A percentile compares a stretch with the other conserved stretches of the same genome.
Conservation (phyloP, 2,329 filamentous ascomycete species). For the Colletotrichum phormii region DNA sequence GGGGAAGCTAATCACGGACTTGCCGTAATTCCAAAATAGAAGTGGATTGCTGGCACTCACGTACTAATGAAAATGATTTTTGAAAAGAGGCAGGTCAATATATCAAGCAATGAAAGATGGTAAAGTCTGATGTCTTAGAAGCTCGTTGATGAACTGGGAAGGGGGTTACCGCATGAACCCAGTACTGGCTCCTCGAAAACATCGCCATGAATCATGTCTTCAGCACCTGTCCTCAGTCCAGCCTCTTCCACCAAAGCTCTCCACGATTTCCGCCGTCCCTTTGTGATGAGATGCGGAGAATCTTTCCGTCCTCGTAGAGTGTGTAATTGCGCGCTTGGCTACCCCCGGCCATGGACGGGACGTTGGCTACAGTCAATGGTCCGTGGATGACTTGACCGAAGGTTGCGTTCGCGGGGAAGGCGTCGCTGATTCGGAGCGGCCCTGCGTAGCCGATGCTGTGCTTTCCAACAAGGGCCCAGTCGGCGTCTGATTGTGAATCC, state of each 20-base stretch:
- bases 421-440: constrained; percentile 40
- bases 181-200: too few relatives aligned
- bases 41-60: too few relatives aligned
- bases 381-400: constrained; percentile 44
- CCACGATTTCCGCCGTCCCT: constrained; percentile 30
- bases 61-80: too few relatives aligned
- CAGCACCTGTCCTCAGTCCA: constrained; percentile 12
- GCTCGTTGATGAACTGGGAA: too few relatives aligned
- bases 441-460: constrained; percentile 43
- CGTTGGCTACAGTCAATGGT: constrained; percentile 40
- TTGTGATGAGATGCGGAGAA: constrained; percentile 30
- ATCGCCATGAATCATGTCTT: too few relatives aligned
- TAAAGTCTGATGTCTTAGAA: too few relatives aligned
- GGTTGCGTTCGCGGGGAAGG: constrained; percentile 34
- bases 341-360: constrained; percentile 42
- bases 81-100: too few relatives aligned
- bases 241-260: constrained; percentile 37
- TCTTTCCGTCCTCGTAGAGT: constrained; percentile 21
- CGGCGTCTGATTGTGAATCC: constrained; percentile 41
- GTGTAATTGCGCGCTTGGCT: constrained; percentile 39
- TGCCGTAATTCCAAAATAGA: too few relatives aligned
- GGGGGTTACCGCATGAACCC: too few relatives aligned
- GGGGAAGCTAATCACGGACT: too few relatives aligned
- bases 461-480: constrained; percentile 43
- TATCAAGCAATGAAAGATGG: too few relatives aligned